Evolutionary conservation across 83 land plant species (phyloP).

Genomic region (Diphasiastrum complanatum): DNA sequence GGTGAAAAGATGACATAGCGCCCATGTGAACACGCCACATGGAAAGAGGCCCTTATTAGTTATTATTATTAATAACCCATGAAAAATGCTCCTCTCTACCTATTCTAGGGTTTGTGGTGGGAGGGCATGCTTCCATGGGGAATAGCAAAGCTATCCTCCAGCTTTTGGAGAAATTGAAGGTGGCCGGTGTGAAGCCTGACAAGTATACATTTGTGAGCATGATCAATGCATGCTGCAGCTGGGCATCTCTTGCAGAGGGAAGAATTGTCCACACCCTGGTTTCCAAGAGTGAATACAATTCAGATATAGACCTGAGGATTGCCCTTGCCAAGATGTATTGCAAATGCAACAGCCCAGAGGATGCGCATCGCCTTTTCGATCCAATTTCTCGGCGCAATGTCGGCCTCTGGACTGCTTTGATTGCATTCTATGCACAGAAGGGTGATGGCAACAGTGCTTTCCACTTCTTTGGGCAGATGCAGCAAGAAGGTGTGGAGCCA

Average conservation of each 20-base stretch:
- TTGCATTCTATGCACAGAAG: constrained; percentile 2
- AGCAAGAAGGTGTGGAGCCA: neutral
- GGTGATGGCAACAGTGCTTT: neutral
- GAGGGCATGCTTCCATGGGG: no score
- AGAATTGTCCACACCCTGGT: constrained; percentile 23
- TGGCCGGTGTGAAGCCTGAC: constrained; percentile 22
- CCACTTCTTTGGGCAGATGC: constrained; percentile 3
- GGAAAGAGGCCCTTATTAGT: no score
- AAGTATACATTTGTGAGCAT: constrained; percentile 38
- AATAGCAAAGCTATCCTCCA: no score
- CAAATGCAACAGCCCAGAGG: constrained; percentile 5
- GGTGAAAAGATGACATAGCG: no score
- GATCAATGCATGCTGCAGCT: constrained; percentile 40
- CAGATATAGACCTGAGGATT: constrained; percentile 37
- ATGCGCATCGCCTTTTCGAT: neutral
- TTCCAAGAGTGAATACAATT: constrained; percentile 4
- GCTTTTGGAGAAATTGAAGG: no score
- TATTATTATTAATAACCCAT: no score
- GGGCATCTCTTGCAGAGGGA: constrained; percentile 22
- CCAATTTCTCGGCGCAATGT: neutral
- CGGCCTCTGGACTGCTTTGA: constrained; percentile 1
- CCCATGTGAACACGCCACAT: no score
- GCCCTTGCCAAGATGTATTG: constrained; percentile 44
- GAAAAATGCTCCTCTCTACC: no score
- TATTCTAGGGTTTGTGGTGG: no score